Conservation (phyloP, 2,329 filamentous ascomycete genomes). For the Sclerotinia sclerotiorum region DNA sequence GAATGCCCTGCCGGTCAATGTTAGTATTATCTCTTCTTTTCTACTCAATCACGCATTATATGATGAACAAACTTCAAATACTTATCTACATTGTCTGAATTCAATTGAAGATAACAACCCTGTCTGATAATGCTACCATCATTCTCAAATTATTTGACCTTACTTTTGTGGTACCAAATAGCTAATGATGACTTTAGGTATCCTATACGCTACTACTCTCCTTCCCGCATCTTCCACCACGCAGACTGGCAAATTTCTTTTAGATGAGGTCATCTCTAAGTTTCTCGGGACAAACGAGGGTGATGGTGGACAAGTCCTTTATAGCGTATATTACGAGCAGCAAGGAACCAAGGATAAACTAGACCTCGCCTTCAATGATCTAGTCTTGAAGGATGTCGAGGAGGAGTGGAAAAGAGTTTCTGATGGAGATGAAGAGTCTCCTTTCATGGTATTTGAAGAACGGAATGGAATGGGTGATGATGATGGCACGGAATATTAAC, state of each 20-base stretch:
- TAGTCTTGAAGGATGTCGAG: constrained; percentile 63
- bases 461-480: constrained; percentile 63
- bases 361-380: constrained; percentile 74
- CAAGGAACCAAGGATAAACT: constrained; percentile 46
- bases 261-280: constrained; percentile 13
- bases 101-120: constrained; percentile 84
- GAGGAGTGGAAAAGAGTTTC: constrained; percentile 65
- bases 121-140: constrained; percentile 67
- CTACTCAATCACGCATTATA: constrained; percentile 47
- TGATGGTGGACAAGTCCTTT: constrained; percentile 45
- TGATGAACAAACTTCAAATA: constrained; percentile 88
- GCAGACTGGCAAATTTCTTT: constrained; percentile 30
- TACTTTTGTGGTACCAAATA: constrained; percentile 26
- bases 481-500: constrained; percentile 45
- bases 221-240: constrained; percentile 21
- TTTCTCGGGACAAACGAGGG: constrained; percentile 41
- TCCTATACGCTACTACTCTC: constrained; percentile 40
- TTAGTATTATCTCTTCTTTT: constrained; percentile 57
- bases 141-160: constrained; percentile 25
- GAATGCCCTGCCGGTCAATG: constrained; percentile 88
- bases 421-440: constrained; percentile 37
- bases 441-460: constrained; percentile 78
- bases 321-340: constrained; percentile 58
- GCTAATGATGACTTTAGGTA: constrained; percentile 37
- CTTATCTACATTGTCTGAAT: constrained; percentile 99